A percentile compares a stretch with the other conserved stretches of the same genome.
These are phyloP conservation scores for Paradendryphiella salina DNA, from an alignment of 2,329 filamentous ascomycete species.

Conservation along the genomic window DNA sequence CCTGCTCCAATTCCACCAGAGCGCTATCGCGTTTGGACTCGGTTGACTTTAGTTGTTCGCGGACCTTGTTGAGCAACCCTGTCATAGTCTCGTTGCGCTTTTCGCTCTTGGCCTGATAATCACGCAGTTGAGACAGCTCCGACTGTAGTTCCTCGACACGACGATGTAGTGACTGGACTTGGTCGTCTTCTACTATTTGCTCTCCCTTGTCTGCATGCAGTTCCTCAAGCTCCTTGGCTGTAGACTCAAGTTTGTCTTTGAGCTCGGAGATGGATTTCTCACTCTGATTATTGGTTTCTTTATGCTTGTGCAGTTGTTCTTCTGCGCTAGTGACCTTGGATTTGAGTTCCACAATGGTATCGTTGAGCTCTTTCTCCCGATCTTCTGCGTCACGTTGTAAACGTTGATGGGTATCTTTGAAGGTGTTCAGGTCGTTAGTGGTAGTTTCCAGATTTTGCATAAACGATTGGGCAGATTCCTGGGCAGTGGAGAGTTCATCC, in stretches of 20 bases:
- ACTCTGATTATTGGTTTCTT: slow-evolving; percentile 47
- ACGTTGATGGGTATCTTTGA: slow-evolving; percentile 58
- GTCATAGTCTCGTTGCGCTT: slow-evolving; percentile 60
- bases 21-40: slow-evolving; percentile 55
- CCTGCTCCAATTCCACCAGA: slow-evolving; percentile 48
- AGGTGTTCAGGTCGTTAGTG: slow-evolving; percentile 63
- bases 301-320: slow-evolving; percentile 51
- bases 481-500: slow-evolving; percentile 69
- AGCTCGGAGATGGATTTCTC: slow-evolving; percentile 48
- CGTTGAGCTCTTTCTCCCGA: slow-evolving; percentile 36
- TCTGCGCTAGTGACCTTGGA: slow-evolving; percentile 47
- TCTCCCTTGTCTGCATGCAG: slow-evolving; percentile 44
- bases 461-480: slow-evolving; percentile 62
- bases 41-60: slow-evolving; percentile 58
- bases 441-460: slow-evolving; percentile 66
- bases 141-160: slow-evolving; percentile 40
- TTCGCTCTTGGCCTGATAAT: slow-evolving; percentile 48
- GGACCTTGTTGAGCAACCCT: slow-evolving; percentile 58
- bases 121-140: slow-evolving; percentile 37
- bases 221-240: slow-evolving; percentile 56
- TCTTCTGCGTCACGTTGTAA: slow-evolving; percentile 39
- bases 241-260: slow-evolving; percentile 33
- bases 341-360: slow-evolving; percentile 34
- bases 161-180: slow-evolving; percentile 30
- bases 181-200: slow-evolving; percentile 35